Conservation (phyloP, 2,329 filamentous ascomycete genomes). For the Venturiaceae sp. region DNA sequence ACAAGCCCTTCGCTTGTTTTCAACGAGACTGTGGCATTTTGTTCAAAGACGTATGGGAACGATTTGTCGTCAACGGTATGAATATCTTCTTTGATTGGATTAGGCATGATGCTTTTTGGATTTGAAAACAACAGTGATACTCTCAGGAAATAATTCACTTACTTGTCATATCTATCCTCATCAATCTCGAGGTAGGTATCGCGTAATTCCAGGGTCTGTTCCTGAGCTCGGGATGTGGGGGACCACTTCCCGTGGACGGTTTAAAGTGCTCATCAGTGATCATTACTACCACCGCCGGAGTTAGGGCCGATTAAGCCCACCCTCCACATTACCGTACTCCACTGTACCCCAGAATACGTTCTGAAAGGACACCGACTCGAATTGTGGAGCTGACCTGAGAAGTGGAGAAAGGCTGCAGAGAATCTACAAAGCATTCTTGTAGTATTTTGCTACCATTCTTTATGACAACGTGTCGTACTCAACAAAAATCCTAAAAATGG, state of each 20-base stretch:
- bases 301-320: too few species aligned
- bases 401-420: background rate
- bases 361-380: too few species aligned
- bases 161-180: too few species aligned
- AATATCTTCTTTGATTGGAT: constrained; percentile 19
- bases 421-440: too few species aligned
- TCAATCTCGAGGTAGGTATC: too few species aligned
- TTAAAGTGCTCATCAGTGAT: background rate
- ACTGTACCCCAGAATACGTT: background rate
- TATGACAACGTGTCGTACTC: too few species aligned
- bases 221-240: background rate
- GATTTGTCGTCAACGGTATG: constrained; percentile 22
- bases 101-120: constrained; percentile 6
- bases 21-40: constrained; percentile 38
- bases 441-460: too few species aligned
- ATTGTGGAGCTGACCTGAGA: too few species aligned
- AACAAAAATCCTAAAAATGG: background rate
- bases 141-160: background rate
- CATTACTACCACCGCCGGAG: too few species aligned
- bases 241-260: background rate
- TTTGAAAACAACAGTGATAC: background rate
- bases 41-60: constrained; percentile 38
- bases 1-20: constrained; percentile 32
- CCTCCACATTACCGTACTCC: background rate
- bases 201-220: too few species aligned